Base-by-base conservation (phyloP, 169 alveolate species). In the Cryptosporidium felis region DNA sequence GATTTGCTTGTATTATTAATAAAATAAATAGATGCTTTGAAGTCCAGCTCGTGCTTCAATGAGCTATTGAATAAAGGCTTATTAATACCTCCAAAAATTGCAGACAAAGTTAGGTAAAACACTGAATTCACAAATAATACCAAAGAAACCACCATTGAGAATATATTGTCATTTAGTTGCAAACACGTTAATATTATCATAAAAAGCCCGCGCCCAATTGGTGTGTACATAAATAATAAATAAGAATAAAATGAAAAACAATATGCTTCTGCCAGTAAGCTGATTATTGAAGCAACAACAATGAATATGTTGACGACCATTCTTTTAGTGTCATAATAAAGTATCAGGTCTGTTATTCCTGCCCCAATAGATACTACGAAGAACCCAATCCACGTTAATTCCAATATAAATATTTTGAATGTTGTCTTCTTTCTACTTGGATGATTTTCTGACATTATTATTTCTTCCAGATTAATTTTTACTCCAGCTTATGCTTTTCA, bases 131-230 rank as follows among this genome's bases (percentile, higher is more conserved):
- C 14, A 26, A 66, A 47, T 3, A 66, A 30, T 30, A 66, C 38
- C 5, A 38, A 16, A 14, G 47, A 41, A 14, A 26, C 51, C 9
- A 30, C n/a, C 51, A 66, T 3, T 32, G 82, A 66, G 18, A 2
- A 32, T 45, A 66, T 47, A 66, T 66, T 66, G 21, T 49, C 63
- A 47, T 66, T 51, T 9, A 66, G 21, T 12, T n/a, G 14, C 21
- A 66, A 47, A 30, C 65, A 66, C n/a, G 82, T 16, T 66, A 47
- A 49, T 45, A n/a, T 23, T 14, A 34, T 36, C 62, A 66, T 66
- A 66, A 47, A 66, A 9, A 66, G 18, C 10, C 82, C 82, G n/a
- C 82, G 61, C n/a, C 82, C 82, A 16, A 66, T 66, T 21, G 82
- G 82, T 41, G 82, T 66, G 51, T 66, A 66, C 5, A 66, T 47